phyloP scores from a whole-genome alignment of 345 rosid genomes.

The Bruguiera parviflora region DNA sequence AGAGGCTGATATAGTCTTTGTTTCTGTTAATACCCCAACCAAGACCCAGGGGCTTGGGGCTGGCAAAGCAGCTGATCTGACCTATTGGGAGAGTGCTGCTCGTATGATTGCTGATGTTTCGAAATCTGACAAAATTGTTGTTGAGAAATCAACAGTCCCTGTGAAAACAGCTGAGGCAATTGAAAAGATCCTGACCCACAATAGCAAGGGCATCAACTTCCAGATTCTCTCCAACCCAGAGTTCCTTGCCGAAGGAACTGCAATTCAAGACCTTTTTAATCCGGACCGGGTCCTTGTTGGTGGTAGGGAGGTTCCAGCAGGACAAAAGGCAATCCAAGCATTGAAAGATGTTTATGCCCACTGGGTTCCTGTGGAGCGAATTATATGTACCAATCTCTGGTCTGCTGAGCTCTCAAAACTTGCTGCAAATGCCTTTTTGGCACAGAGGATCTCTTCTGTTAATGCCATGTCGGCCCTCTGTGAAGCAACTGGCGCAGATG shows the following conservation, averaged over 20 bases:
- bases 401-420: slow-evolving; percentile 13
- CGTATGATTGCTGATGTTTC: slow-evolving; percentile 10
- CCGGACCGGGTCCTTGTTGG: slow-evolving; percentile 6
- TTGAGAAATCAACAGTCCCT: slow-evolving; percentile 9
- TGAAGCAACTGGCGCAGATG: slow-evolving; percentile 12
- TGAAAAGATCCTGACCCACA: slow-evolving; percentile 10
- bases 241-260: slow-evolving; percentile 10
- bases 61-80: slow-evolving; percentile 9
- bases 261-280: slow-evolving; percentile 5
- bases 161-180: slow-evolving; percentile 11
- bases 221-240: slow-evolving; percentile 12
- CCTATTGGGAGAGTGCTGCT: slow-evolving; percentile 14
- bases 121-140: slow-evolving; percentile 6
- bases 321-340: slow-evolving; percentile 1
- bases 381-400: slow-evolving; percentile 1
- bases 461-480: slow-evolving; percentile 17
- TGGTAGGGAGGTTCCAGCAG: slow-evolving; percentile 1
- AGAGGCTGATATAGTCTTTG: slow-evolving; percentile 14
- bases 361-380: slow-evolving; percentile 5
- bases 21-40: slow-evolving; percentile 11
- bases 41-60: slow-evolving; percentile 11
- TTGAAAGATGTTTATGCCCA: slow-evolving; percentile 7
- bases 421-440: slow-evolving; percentile 8
- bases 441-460: slow-evolving; percentile 12
- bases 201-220: slow-evolving; percentile 11